Evolutionary conservation across 305 asterid genomes (phyloP), one percentile per base, ranked within the genome.

Genomic region (Fraxinus floribunda): DNA sequence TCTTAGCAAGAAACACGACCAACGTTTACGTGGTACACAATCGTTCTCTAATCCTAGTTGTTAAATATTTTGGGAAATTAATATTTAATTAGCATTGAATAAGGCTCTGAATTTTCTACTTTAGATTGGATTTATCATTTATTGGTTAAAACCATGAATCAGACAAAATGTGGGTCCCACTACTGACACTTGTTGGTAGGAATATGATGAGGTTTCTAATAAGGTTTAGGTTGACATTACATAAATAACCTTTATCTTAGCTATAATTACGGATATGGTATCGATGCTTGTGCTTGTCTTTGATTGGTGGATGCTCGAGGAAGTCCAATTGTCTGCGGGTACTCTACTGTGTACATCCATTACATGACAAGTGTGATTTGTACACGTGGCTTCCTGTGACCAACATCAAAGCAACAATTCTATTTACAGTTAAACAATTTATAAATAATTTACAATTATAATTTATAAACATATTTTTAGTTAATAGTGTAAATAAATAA

Each of bases 81-180:
- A 75, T 80, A 41, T 41, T 49, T 15, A 49, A 49, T 82, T 84
- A 52, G 46, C 64, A 6, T 71, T 78, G 79, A 79, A 49, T 49
- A 15, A 7, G 20, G 60, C 20, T 49, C 7, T 49, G 60, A 49
- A 49, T 49, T 49, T 49, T 49, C 60, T 49, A 49, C 55, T 87
- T 81, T 71, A 15, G 83, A 81, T 9, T 68, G 78, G 7, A 60
- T 78, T 74, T 22, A 84, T 82, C 81, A 60, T 78, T 74, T 22
- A 84, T 82, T 82, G 86, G 87, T 26, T 64, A 64, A 64, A 20
- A 83, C 82, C 85, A 77, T 35, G 79, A 49, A 80, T 77, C 78
- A 82, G 79, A 84, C 87, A 52, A 73, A 13, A 6, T 49, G 66
- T 57, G 89, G 92, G 89, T 22, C 90, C 92, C 91, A 74, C 82